These are phyloP conservation scores for Zalaria sp. DNA, from an alignment of 2,329 filamentous ascomycete species.

Conservation along the genomic window DNA sequence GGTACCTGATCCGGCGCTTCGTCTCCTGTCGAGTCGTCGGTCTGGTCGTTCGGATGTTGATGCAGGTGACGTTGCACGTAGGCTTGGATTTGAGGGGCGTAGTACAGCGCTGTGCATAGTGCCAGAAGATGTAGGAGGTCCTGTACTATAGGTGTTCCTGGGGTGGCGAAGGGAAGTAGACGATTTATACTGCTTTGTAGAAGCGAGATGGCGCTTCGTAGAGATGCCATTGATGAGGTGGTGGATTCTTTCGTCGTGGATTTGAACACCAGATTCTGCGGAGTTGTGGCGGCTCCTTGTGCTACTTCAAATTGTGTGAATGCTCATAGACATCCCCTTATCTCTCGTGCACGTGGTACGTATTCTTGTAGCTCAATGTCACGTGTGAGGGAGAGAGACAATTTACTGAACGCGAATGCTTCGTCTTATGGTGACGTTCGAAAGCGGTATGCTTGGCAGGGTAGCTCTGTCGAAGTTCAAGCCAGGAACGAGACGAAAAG, in stretches of 20 bases:
- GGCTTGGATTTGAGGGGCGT: slow-evolving; percentile 30
- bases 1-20: slow-evolving; percentile 3
- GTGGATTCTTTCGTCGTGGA: not conserved
- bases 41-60: not conserved
- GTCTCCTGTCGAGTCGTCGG: not conserved
- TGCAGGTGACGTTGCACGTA: slow-evolving; percentile 12
- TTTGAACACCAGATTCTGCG: not conserved
- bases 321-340: too few relatives aligned
- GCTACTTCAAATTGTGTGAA: too few relatives aligned
- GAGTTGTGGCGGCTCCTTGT: not conserved
- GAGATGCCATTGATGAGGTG: not conserved
- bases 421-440: too few relatives aligned
- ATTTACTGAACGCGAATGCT: too few relatives aligned
- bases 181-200: slow-evolving; percentile 19
- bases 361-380: not conserved
- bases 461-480: too few relatives aligned
- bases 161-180: slow-evolving; percentile 33
- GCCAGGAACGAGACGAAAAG: too few relatives aligned
- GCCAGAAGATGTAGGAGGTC: slow-evolving; percentile 31
- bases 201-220: slow-evolving; percentile 6
- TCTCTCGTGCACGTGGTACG: too few relatives aligned
- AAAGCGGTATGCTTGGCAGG: too few relatives aligned
- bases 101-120: slow-evolving; percentile 31
- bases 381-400: not conserved
- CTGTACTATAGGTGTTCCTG: slow-evolving; percentile 30